phyloP scores from a whole-genome alignment of 169 alveolate species.

The Eimeria necatrix region DNA sequence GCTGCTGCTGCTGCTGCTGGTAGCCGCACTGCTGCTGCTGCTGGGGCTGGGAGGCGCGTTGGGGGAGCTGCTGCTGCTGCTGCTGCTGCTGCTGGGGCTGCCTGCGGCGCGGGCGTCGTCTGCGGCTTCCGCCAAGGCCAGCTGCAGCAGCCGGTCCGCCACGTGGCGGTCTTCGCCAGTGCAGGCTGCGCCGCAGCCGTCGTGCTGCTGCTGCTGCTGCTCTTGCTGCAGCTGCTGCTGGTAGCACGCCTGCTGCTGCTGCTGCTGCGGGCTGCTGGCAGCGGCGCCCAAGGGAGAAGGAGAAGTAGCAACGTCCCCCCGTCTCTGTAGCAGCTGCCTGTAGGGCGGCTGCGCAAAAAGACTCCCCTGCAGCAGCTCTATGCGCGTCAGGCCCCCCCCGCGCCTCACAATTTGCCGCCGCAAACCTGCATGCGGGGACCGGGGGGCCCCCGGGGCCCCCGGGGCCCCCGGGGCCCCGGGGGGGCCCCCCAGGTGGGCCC shows the following conservation, averaged over 20 bases:
- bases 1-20: constrained; percentile 38
- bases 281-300: constrained; percentile 41
- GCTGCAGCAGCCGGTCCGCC: constrained; percentile 12
- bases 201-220: constrained; percentile 21
- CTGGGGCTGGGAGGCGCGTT: no score
- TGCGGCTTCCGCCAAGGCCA: constrained; percentile 70
- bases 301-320: constrained; percentile 44
- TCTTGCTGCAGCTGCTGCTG: neutral
- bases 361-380: neutral
- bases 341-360: constrained; percentile 20
- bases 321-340: constrained; percentile 62
- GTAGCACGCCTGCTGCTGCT: constrained; percentile 57
- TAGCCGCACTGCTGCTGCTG: constrained; percentile 7
- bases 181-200: neutral
- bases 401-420: constrained; percentile 14
- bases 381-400: constrained; percentile 51
- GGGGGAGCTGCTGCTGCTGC: constrained; percentile 36
- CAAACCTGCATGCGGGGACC: neutral
- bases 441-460: neutral
- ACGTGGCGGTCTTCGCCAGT: neutral
- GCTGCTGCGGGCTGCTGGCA: constrained; percentile 17
- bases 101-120: neutral
- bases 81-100: constrained; percentile 43
- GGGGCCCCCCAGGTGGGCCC: neutral
- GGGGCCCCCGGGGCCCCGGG: neutral